Conservation (phyloP, 345 rosid genomes). For the Eucalyptus tenuipes region DNA sequence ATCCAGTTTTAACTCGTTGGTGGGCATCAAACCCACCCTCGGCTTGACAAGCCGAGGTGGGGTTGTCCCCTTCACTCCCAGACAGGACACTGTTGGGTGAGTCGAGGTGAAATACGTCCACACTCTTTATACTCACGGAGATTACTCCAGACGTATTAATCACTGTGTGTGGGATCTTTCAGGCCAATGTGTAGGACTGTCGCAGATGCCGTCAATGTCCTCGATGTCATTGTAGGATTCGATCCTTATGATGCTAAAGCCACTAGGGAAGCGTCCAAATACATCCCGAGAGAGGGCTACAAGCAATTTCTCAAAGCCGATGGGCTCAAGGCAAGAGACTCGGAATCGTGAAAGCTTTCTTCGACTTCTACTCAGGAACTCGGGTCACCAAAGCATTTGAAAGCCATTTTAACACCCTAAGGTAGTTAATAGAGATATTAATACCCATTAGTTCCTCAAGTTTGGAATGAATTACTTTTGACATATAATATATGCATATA, state of each 20-base stretch:
- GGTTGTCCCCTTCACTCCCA: conserved; percentile 44
- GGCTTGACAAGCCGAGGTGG: conserved; percentile 74
- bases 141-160: neutral
- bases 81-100: conserved; percentile 60
- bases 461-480: neutral
- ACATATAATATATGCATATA: neutral
- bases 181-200: conserved; percentile 40
- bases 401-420: conserved; percentile 23
- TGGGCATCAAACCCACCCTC: conserved; percentile 63
- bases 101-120: neutral
- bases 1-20: conserved; percentile 34
- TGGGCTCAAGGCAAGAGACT: conserved; percentile 50
- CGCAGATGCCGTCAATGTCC: conserved; percentile 28
- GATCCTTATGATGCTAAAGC: conserved; percentile 25
- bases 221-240: conserved; percentile 28
- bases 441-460: neutral
- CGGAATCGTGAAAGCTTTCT: conserved; percentile 35
- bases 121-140: neutral
- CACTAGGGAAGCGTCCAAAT: conserved; percentile 24
- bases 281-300: conserved; percentile 37
- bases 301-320: conserved; percentile 24
- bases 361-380: neutral
- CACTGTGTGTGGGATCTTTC: neutral
- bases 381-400: conserved; percentile 8
- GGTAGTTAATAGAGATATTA: conserved; percentile 9